A percentile compares a stretch with the other conserved stretches of the same genome.
phyloP scores from a whole-genome alignment of 2,329 filamentous ascomycete species.

The Sarocladiaceae sp. region DNA sequence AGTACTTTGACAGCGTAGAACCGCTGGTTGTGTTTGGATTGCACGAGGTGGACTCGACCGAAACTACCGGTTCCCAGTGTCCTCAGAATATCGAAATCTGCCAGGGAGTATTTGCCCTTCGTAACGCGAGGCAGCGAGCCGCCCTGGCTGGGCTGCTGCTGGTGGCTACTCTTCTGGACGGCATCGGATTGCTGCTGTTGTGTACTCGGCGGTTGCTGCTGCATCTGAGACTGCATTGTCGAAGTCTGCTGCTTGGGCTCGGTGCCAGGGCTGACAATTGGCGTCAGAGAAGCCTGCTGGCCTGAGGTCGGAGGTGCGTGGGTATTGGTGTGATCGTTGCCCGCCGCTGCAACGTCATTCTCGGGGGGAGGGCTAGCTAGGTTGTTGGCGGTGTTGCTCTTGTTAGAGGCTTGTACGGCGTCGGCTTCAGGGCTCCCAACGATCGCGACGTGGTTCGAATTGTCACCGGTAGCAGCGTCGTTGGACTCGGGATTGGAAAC shows the following conservation, averaged over 20 bases:
- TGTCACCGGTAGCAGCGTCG: constrained; percentile 7
- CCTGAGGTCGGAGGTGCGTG: constrained; percentile 19
- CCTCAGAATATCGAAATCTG: constrained; percentile 83
- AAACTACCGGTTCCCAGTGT: constrained; percentile 97
- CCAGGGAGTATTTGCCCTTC: constrained; percentile 94
- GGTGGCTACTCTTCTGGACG: constrained; percentile 13
- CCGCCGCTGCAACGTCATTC: constrained; percentile 35
- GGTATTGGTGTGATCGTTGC: constrained; percentile 15
- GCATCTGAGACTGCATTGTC: constrained; percentile 14
- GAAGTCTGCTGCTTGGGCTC: constrained; percentile 29
- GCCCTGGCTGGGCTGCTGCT: constrained; percentile 26
- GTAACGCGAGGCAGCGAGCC: constrained; percentile 59
- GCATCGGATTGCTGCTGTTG: constrained; percentile 14
- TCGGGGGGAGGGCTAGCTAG: constrained; percentile 60
- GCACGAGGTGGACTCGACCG: constrained; percentile 91
- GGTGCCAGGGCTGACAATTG: constrained; percentile 33
- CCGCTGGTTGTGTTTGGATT: constrained; percentile 95
- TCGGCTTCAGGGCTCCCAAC: background rate
- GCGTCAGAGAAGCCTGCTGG: constrained; percentile 15
- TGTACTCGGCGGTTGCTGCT: constrained; percentile 20
- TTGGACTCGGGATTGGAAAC: constrained; percentile 14
- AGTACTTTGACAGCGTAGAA: constrained; percentile 98
- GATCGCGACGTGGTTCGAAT: background rate
- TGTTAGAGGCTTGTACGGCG: background rate
- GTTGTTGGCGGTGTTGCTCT: constrained; percentile 62